Base-by-base conservation (phyloP, 306 rosid genomes). In the Corylus heterophylla region DNA sequence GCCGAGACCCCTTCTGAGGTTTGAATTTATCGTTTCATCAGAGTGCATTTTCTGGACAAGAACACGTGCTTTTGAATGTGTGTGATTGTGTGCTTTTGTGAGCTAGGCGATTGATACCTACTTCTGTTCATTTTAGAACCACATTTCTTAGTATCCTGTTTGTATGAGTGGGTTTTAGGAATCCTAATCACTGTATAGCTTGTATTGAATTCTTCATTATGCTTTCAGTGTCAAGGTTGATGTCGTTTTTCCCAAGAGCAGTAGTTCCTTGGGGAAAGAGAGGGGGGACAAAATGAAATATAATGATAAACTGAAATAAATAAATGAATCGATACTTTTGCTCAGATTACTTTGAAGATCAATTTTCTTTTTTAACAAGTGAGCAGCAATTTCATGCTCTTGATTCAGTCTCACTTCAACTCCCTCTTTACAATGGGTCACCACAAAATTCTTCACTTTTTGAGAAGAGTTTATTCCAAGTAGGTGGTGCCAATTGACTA, bases 1-100 rank as follows among this genome's bases (percentile, higher is more conserved):
- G 55, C 86, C 82, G 55, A 83, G 80, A 90, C 74, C 80, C 22
- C 79, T 93, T 27, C 75, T 64, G 74, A 93, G 97, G 97, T 95
- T 85, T 83, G 89, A 73, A 79, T 75, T 8, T 47, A 72, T 48
- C 74, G 75, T 61, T 25, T 39, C 64, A 78, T 62, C 69, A 1
- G 55, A 69, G 78, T 74, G 49, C 76, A 58, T 42, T 50, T 54
- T 37, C 31, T 42, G 4, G 72, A 67, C 13, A 25, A 39, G 25
- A 59, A 29, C 5, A 0, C 18, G 71, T 37, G 16, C 74, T 42
- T 27, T 56, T 1, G 9, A 59, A 39, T 49, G 25, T 27, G 25
- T 27, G 49, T 75, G 55, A 73, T 69, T 62, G 47, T 45, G 27
- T 61, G 67, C 44, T 47, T 67, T 69, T 62, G 37, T 45, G 27